These are phyloP conservation scores for Panellus pusillus DNA, from an alignment of 768 basidiomycete genomes.

Conservation along the genomic window DNA sequence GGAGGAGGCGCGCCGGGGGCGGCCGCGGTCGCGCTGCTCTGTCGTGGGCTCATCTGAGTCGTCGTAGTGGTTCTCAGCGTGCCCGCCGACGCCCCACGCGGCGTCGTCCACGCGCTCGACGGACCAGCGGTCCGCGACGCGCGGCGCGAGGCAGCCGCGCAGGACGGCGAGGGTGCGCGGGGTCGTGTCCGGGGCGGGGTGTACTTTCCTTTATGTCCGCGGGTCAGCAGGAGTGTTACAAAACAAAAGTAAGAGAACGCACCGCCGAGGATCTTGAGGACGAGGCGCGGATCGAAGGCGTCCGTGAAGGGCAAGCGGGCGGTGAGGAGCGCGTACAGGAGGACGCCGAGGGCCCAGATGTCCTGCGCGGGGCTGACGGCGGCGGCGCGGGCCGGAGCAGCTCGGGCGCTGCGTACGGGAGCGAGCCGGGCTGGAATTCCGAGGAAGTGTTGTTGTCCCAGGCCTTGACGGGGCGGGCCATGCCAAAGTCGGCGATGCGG, in stretches of 20 bases:
- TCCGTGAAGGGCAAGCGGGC: conserved; percentile 88
- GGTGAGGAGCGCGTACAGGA: conserved; percentile 82
- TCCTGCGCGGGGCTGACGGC: too few relatives aligned
- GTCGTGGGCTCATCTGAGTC: too few relatives aligned
- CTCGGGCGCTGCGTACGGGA: conserved; percentile 91
- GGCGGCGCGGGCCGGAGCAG: too few relatives aligned
- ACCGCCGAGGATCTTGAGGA: conserved; percentile 90
- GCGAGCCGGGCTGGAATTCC: conserved; percentile 72
- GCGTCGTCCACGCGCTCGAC: conserved; percentile 77
- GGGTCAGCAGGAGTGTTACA: not conserved
- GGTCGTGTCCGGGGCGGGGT: conserved; percentile 53
- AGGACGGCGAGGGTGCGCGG: conserved; percentile 54
- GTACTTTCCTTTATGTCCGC: conserved; percentile 55
- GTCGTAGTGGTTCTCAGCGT: too few relatives aligned
- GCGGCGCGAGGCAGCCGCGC: conserved; percentile 74
- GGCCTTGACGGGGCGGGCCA: conserved; percentile 61
- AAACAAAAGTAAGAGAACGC: conserved; percentile 21
- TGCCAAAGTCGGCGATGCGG: conserved; percentile 83
- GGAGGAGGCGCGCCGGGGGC: too few relatives aligned
- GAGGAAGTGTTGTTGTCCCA: conserved; percentile 36
- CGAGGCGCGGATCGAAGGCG: conserved; percentile 86
- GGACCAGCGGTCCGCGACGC: conserved; percentile 69
- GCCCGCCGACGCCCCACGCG: conserved; percentile 77
- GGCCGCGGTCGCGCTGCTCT: too few relatives aligned
- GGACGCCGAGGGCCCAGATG: conserved; percentile 92